A percentile compares a stretch with the other conserved stretches of the same genome.
Evolutionary conservation across 2,329 filamentous ascomycete genomes (phyloP).

Genomic region (Colletotrichum higginsianum): DNA sequence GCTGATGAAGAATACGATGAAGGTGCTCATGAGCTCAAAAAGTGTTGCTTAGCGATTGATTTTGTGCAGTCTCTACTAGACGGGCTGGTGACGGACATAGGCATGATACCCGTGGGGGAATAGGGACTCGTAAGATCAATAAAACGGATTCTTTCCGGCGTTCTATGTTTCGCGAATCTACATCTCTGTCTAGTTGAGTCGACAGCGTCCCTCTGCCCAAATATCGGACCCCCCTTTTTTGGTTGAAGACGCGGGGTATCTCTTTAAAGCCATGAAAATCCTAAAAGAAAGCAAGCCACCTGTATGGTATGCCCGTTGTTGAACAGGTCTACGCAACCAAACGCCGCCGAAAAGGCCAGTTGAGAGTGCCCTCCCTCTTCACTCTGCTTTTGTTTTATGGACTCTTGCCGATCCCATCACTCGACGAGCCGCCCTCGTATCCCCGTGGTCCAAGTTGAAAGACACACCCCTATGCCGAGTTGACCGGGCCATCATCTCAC

Average conservation of each 20-base stretch:
- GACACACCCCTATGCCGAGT: slow-evolving; percentile 9
- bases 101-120: slow-evolving; percentile 22
- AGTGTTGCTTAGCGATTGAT: neutral
- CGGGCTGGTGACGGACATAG: neutral
- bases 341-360: slow-evolving; percentile 40
- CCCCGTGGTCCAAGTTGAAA: slow-evolving; percentile 24
- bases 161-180: neutral
- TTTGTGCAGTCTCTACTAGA: neutral
- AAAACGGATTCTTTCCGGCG: neutral
- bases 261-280: slow-evolving; percentile 47
- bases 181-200: slow-evolving; percentile 49
- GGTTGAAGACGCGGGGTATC: slow-evolving; percentile 54
- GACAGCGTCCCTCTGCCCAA: slow-evolving; percentile 39
- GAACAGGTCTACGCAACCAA: slow-evolving; percentile 39
- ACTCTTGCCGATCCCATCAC: neutral
- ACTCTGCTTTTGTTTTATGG: neutral
- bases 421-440: neutral
- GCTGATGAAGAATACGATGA: slow-evolving; percentile 87
- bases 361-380: slow-evolving; percentile 33
- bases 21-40: slow-evolving; percentile 72
- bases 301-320: slow-evolving; percentile 32
- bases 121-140: neutral
- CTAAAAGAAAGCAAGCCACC: slow-evolving; percentile 27
- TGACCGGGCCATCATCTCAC: slow-evolving; percentile 14
- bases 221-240: slow-evolving; percentile 43